Evolutionary conservation across 139 green algal species (phyloP).

Genomic region (Parachlorella kessleri): DNA sequence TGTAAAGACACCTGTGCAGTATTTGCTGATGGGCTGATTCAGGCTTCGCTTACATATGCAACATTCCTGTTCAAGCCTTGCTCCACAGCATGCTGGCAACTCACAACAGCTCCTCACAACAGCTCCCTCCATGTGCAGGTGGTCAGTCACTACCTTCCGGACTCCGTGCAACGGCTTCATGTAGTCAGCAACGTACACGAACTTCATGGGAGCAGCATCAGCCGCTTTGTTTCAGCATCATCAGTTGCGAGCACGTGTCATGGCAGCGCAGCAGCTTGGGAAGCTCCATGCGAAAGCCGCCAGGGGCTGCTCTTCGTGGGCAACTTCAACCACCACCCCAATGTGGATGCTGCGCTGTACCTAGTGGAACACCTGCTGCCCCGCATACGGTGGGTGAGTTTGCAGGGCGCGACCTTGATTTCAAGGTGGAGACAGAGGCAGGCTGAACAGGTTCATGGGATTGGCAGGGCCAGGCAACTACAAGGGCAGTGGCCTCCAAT

Average conservation of each 20-base stretch:
- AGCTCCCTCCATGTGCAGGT: neutral
- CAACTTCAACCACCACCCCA: conserved; percentile 1
- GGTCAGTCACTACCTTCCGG: neutral
- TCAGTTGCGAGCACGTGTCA: neutral
- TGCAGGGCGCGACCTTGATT: neutral
- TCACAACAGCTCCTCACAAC: too few species aligned
- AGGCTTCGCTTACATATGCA: too few species aligned
- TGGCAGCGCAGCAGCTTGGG: neutral
- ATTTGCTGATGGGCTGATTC: too few species aligned
- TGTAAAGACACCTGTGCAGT: too few species aligned
- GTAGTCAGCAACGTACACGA: neutral
- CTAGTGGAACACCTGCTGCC: neutral
- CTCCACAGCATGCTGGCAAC: too few species aligned
- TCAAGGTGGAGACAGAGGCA: too few species aligned
- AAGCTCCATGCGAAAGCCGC: neutral
- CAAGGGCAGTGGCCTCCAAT: too few species aligned
- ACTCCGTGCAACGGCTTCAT: neutral
- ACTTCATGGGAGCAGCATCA: too few species aligned
- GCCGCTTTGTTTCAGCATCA: too few species aligned
- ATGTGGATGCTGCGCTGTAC: neutral
- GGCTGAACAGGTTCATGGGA: too few species aligned
- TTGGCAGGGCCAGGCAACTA: too few species aligned
- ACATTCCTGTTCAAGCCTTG: too few species aligned
- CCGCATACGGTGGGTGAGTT: neutral
- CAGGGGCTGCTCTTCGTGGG: conserved; percentile 1